These are phyloP conservation scores for Pythium coloratum DNA, from an alignment of 352 stramenopile genomes.

Conservation along the genomic window DNA sequence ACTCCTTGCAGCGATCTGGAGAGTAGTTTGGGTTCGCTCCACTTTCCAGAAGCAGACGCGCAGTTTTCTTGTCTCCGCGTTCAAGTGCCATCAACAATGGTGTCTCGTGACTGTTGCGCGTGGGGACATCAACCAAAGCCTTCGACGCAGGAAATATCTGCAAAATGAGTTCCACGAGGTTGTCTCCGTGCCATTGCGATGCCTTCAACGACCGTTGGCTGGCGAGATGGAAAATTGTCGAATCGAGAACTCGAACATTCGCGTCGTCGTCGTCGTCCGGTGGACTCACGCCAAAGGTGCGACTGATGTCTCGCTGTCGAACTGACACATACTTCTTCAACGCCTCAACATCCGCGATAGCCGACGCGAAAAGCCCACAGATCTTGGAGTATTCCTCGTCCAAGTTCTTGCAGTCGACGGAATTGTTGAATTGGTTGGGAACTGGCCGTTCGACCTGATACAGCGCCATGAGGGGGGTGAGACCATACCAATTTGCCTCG, in stretches of 20 bases:
- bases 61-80: constrained; percentile 34
- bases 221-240: constrained; percentile 16
- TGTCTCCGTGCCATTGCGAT: constrained; percentile 43
- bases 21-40: constrained; percentile 48
- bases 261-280: background rate
- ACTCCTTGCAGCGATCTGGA: constrained; percentile 26
- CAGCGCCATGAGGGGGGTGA: constrained; percentile 53
- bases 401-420: background rate
- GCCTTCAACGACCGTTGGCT: background rate
- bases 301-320: background rate
- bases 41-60: constrained; percentile 33
- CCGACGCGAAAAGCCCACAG: constrained; percentile 4
- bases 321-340: constrained; percentile 17
- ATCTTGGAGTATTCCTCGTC: constrained; percentile 10
- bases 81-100: constrained; percentile 52
- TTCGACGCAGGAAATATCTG: constrained; percentile 35
- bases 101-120: constrained; percentile 43
- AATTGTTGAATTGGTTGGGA: constrained; percentile 5
- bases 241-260: constrained; percentile 8
- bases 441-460: constrained; percentile 29
- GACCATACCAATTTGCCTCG: constrained; percentile 35
- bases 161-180: constrained; percentile 45
- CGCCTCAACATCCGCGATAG: constrained; percentile 11
- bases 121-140: constrained; percentile 41
- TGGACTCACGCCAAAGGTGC: background rate